These are phyloP conservation scores for Eragrostis curvula DNA, from an alignment of 176 grass and related monocot species.

Conservation along the genomic window DNA sequence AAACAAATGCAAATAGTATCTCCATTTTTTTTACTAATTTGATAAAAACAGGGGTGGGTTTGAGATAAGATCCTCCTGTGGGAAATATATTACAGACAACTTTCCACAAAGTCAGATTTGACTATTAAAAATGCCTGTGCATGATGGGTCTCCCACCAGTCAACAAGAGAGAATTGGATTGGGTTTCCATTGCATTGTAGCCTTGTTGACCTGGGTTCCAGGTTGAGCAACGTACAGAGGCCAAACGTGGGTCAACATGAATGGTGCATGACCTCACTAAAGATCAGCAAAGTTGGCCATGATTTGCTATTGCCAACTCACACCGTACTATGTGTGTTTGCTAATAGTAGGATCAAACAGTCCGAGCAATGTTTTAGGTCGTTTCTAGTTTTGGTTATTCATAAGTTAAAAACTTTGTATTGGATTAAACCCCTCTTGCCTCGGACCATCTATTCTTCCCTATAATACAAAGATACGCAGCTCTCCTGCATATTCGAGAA, in stretches of 20 bases:
- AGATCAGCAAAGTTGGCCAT: not conserved
- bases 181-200: not conserved
- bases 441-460: too few species aligned
- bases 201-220: not conserved
- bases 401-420: too few species aligned
- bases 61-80: slow-evolving; percentile 5
- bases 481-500: too few species aligned
- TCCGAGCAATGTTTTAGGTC: too few species aligned
- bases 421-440: too few species aligned
- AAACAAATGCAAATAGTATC: too few species aligned
- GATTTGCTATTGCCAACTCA: not conserved
- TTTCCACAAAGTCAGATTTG: slow-evolving; percentile 10
- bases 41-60: not conserved
- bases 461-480: too few species aligned
- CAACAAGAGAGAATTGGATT: not conserved
- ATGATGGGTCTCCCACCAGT: not conserved
- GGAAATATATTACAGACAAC: not conserved
- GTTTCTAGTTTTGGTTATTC: too few species aligned
- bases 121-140: not conserved
- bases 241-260: not conserved
- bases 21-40: too few species aligned
- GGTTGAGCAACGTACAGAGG: not conserved
- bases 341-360: too few species aligned
- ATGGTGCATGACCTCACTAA: not conserved
- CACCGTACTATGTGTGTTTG: not conserved